phyloP scores from a whole-genome alignment of 805 yeast genomes.

The Metschnikowia matae region DNA sequence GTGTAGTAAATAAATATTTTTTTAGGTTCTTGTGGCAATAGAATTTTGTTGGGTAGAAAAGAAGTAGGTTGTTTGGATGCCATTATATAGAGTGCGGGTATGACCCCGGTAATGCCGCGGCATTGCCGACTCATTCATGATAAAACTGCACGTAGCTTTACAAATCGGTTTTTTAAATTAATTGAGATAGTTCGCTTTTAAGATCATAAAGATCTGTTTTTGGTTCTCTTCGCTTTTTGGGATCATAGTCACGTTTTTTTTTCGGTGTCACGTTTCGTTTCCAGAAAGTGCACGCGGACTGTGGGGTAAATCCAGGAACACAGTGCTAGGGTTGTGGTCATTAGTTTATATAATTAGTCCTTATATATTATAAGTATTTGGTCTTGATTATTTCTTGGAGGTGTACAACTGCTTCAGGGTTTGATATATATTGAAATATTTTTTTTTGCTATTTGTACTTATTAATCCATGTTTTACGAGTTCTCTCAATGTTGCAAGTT shows the following conservation, averaged over 20 bases:
- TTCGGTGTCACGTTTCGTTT: neutral
- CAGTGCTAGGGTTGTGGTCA: neutral
- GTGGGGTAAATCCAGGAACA: neutral
- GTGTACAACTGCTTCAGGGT: no score
- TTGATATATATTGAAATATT: no score
- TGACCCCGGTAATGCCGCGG: conserved; percentile 11
- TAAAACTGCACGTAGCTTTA: neutral
- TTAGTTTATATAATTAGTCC: neutral
- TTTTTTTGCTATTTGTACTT: neutral
- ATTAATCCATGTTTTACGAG: neutral
- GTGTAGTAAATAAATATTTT: neutral
- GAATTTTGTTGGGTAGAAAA: neutral
- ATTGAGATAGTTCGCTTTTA: neutral
- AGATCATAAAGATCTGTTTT: neutral
- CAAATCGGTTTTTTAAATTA: neutral
- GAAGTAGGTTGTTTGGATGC: neutral
- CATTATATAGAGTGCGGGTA: conserved; percentile 1
- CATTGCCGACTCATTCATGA: conserved; percentile 5
- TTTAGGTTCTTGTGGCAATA: no score
- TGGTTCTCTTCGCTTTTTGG: neutral
- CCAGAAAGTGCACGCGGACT: neutral
- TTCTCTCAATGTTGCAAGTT: neutral
- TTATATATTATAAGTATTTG: no score
- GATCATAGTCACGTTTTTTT: neutral
- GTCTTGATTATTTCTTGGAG: no score